These are phyloP conservation scores for Cercospora berteroae DNA, from an alignment of 2,329 filamentous ascomycete species.

Conservation along the genomic window DNA sequence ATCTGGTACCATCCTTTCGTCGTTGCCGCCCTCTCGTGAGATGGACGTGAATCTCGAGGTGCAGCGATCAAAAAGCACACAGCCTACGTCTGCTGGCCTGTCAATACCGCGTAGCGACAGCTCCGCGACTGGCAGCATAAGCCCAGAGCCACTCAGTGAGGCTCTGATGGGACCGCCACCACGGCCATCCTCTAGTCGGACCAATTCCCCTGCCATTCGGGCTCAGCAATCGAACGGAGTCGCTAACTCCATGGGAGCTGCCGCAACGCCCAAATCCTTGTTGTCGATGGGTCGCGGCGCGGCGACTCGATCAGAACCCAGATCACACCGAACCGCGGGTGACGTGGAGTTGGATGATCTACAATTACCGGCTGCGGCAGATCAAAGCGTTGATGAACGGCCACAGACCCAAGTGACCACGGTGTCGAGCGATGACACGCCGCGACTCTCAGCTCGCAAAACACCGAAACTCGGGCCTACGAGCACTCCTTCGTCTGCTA, in stretches of 20 bases:
- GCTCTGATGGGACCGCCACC: slow-evolving; percentile 59
- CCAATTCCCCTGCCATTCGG: slow-evolving; percentile 66
- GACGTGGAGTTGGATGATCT: slow-evolving; percentile 56
- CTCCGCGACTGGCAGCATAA: slow-evolving; percentile 51
- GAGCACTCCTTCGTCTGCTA: slow-evolving; percentile 47
- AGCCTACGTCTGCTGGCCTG: slow-evolving; percentile 30
- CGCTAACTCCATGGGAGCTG: slow-evolving; percentile 18
- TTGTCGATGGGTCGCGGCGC: slow-evolving; percentile 30
- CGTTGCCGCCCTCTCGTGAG: slow-evolving; percentile 48
- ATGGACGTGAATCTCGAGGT: slow-evolving; percentile 44
- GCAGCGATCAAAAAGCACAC: slow-evolving; percentile 30
- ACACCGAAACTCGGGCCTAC: slow-evolving; percentile 64
- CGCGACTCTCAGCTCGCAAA: slow-evolving; percentile 61
- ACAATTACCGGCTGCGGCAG: slow-evolving; percentile 69
- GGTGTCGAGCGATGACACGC: slow-evolving; percentile 52
- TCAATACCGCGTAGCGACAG: slow-evolving; percentile 35
- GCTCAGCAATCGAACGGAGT: slow-evolving; percentile 47
- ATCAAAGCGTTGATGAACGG: slow-evolving; percentile 40
- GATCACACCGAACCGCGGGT: neutral
- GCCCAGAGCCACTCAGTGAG: slow-evolving; percentile 50
- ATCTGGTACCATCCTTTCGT: slow-evolving; percentile 44
- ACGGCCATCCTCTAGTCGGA: slow-evolving; percentile 55
- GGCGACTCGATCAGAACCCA: neutral
- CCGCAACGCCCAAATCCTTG: slow-evolving; percentile 38
- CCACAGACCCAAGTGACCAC: slow-evolving; percentile 49